Evolutionary conservation across 2,329 filamentous ascomycete species (phyloP).

Genomic region (Lecanoromycetidae sp.): DNA sequence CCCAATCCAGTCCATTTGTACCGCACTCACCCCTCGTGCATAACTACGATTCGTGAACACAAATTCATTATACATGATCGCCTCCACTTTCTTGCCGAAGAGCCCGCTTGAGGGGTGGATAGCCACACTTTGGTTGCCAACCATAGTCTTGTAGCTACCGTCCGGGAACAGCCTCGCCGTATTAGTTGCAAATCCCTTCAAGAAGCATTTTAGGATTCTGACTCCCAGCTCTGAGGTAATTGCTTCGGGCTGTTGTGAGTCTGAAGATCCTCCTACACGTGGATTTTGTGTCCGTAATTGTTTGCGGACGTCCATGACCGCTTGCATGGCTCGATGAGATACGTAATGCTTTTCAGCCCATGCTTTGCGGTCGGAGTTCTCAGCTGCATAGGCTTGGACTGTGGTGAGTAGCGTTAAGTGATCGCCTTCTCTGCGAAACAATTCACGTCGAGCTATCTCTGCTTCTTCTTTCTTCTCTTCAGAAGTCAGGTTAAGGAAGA

Average conservation of each 20-base stretch:
- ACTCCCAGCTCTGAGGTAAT: slow-evolving; percentile 27
- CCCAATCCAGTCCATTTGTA: slow-evolving; percentile 49
- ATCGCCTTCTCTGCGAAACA: slow-evolving; percentile 50
- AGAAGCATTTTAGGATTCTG: slow-evolving; percentile 45
- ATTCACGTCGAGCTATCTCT: slow-evolving; percentile 41
- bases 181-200: slow-evolving; percentile 48
- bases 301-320: slow-evolving; percentile 53
- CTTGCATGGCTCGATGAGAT: slow-evolving; percentile 52
- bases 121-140: slow-evolving; percentile 49
- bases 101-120: slow-evolving; percentile 52
- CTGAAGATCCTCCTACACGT: no score
- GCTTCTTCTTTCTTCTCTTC: slow-evolving; percentile 50
- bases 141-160: slow-evolving; percentile 45
- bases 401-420: slow-evolving; percentile 51
- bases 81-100: slow-evolving; percentile 48
- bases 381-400: slow-evolving; percentile 47
- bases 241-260: slow-evolving; percentile 36
- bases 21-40: slow-evolving; percentile 48
- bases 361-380: slow-evolving; percentile 44
- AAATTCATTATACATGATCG: slow-evolving; percentile 54
- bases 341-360: slow-evolving; percentile 50
- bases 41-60: slow-evolving; percentile 54
- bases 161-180: slow-evolving; percentile 49
- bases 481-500: slow-evolving; percentile 47
- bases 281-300: slow-evolving; percentile 47